Evolutionary conservation across 1,139 yeast species (phyloP).

Genomic region (Nadsonia starkeyi-henricii): DNA sequence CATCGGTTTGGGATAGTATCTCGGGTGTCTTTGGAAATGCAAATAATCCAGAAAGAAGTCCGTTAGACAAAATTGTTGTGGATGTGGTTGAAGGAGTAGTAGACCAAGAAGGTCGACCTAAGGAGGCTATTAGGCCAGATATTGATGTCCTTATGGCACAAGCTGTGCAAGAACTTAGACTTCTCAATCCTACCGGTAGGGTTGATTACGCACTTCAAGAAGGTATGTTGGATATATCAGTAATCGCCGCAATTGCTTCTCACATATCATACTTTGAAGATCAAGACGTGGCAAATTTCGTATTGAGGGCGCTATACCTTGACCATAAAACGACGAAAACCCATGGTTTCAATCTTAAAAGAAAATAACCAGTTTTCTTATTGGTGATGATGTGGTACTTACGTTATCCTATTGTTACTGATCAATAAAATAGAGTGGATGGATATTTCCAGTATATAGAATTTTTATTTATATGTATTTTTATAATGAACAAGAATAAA

Average conservation of each 20-base stretch:
- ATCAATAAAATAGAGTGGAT: not conserved
- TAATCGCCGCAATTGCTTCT: constrained; percentile 69
- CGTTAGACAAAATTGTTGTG: constrained; percentile 3
- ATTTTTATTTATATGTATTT: not conserved
- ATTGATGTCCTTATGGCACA: constrained; percentile 8
- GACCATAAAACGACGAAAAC: not conserved
- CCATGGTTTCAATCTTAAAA: not conserved
- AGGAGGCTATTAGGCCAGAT: constrained; percentile 2
- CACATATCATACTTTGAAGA: constrained; percentile 86
- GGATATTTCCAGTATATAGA: not conserved
- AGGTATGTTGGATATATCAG: constrained; percentile 65
- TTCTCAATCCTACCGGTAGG: constrained; percentile 50
- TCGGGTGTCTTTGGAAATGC: constrained; percentile 10
- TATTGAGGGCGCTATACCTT: constrained; percentile 28
- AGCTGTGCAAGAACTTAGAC: constrained; percentile 10
- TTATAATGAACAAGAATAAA: not conserved
- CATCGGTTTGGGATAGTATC: constrained; percentile 28
- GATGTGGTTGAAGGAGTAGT: constrained; percentile 5
- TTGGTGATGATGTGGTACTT: too few species aligned
- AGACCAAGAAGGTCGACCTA: constrained; percentile 4
- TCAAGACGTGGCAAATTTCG: constrained; percentile 66
- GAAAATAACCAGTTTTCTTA: too few species aligned
- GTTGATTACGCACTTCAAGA: constrained; percentile 72
- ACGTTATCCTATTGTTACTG: not conserved
- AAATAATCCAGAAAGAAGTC: constrained; percentile 10